These are phyloP conservation scores for Eudorina sp. DNA, from an alignment of 139 green algal species.

Conservation along the genomic window DNA sequence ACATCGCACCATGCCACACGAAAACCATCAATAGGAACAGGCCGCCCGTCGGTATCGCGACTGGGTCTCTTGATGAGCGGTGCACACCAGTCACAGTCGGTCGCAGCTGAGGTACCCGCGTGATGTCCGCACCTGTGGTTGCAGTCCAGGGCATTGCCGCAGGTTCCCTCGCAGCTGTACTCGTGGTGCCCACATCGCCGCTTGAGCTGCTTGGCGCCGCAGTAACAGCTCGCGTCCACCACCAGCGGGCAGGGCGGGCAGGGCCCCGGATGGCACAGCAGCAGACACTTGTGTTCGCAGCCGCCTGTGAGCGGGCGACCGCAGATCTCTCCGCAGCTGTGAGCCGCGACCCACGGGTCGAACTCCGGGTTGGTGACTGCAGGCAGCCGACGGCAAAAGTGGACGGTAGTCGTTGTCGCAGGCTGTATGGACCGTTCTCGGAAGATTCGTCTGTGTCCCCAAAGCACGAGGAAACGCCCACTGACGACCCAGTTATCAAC, in stretches of 20 bases:
- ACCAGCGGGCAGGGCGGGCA: conserved; percentile 84
- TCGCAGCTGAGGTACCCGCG: too few species aligned
- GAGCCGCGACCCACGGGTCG: conserved; percentile 77
- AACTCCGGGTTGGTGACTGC: conserved; percentile 43
- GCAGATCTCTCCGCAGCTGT: conserved; percentile 82
- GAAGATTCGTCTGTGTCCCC: too few species aligned
- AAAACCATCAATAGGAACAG: too few species aligned
- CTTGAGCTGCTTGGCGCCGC: conserved; percentile 61
- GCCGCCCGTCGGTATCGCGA: too few species aligned
- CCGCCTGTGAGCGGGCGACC: conserved; percentile 52
- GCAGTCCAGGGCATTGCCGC: conserved; percentile 48
- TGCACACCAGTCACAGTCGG: too few species aligned
- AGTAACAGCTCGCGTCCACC: conserved; percentile 76
- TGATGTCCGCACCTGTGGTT: conserved; percentile 50
- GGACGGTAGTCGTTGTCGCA: too few species aligned
- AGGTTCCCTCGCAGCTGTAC: conserved; percentile 70
- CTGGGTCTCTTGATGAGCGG: too few species aligned
- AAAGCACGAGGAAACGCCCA: too few species aligned
- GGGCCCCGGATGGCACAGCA: conserved; percentile 88
- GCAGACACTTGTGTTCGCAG: conserved; percentile 80
- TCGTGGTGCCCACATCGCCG: conserved; percentile 74
- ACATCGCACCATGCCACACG: too few species aligned
- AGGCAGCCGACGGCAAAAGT: too few species aligned
- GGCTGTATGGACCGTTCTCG: too few species aligned
- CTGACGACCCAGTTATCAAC: too few species aligned